Evolutionary conservation across 2,329 filamentous ascomycete genomes (phyloP), one percentile per base, ranked within the genome.

Genomic region (Ascochyta koolunga): DNA sequence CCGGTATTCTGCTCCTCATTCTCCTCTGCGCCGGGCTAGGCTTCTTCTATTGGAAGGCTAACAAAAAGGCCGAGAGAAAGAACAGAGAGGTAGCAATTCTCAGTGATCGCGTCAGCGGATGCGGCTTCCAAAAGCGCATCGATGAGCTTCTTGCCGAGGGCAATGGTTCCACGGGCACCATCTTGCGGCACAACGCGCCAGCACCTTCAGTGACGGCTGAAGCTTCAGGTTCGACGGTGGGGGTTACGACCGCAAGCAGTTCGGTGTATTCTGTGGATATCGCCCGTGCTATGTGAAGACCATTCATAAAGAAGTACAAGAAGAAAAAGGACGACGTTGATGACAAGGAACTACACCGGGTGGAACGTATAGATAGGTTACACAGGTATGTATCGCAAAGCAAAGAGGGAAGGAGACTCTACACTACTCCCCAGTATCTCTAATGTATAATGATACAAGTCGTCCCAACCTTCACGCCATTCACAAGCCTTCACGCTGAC

Each of bases 91-190:
- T 54, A 9, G 59, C 62, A 0, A 40, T 45, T 8, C 22, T 60
- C 2, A 43, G 40, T 3, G 57, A 60, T 15, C 48, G 46, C 1
- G 39, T 49, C 1, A 54, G 57, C 9, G 56, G 51, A 0, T 39
- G 51, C 1, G 56, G 62, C 1, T 39, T 58, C 2, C 41, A 47
- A 15, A 32, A 27, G 8, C 40, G 59, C 4, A 63, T 65, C 24
- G 45, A 53, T 0, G 38, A 51, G 15, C 24, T 63, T 10, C 41
- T 50, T 1, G 41, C 35, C 6, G 45, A 36, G 5, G 32, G 35
- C 16, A 40, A 49, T 6, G 31, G 13, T 8, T 40, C 31, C 0
- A 32, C 32, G 10, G 50, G 38, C 0, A 43, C 38, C 0, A 36
- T 47, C 2, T 16, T 43, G 10, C 32, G 37, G 5, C 27, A 24